phyloP scores from a whole-genome alignment of 345 rosid species.

The Triadica sebifera region DNA sequence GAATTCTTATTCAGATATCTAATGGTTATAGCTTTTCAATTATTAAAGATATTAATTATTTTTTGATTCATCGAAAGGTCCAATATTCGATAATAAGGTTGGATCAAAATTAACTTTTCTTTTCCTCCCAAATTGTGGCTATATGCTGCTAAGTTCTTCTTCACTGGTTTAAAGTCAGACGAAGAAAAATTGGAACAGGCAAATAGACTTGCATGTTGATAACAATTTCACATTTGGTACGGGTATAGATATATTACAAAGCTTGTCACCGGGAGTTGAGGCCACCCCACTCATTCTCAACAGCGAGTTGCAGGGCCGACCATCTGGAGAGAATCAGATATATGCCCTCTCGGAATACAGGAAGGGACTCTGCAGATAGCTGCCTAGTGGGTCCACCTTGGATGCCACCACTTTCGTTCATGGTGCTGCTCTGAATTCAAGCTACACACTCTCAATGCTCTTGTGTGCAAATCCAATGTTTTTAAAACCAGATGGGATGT shows the following conservation, averaged over 20 bases:
- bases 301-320: slow-evolving; percentile 87
- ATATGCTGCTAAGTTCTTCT: too few relatives aligned
- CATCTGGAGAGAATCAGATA: slow-evolving; percentile 57
- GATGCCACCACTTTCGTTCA: background rate
- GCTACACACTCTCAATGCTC: too few relatives aligned
- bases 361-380: slow-evolving; percentile 6
- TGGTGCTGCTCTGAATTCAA: background rate
- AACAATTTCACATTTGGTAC: background rate
- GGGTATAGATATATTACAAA: slow-evolving; percentile 21
- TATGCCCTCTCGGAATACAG: slow-evolving; percentile 57
- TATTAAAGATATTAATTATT: too few relatives aligned
- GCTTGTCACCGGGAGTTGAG: slow-evolving; percentile 45
- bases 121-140: too few relatives aligned
- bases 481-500: background rate
- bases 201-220: background rate
- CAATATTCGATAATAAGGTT: too few relatives aligned
- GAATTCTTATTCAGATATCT: too few relatives aligned
- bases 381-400: background rate
- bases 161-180: too few relatives aligned
- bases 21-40: too few relatives aligned
- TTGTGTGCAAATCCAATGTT: too few relatives aligned
- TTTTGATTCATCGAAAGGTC: too few relatives aligned
- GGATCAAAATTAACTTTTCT: too few relatives aligned
- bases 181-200: too few relatives aligned
- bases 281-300: slow-evolving; percentile 92